These are phyloP conservation scores for Cryphonectria carpinicola DNA, from an alignment of 2,329 filamentous ascomycete species.

Conservation along the genomic window DNA sequence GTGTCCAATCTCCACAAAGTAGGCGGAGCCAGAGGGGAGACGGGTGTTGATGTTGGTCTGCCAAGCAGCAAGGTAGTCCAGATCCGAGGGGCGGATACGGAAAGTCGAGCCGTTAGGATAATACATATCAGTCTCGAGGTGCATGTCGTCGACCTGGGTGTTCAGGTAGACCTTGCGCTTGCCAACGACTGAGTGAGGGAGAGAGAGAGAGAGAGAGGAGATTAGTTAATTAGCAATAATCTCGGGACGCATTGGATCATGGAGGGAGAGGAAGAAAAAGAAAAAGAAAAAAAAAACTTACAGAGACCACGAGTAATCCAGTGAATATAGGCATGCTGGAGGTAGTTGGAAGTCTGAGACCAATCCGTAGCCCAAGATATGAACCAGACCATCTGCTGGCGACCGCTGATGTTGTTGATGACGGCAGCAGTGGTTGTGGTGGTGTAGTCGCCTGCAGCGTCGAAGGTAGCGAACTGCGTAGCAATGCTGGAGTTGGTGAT, in stretches of 20 bases:
- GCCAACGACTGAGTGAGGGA: conserved; percentile 50
- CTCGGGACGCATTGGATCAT: conserved; percentile 11
- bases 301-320: conserved; percentile 64
- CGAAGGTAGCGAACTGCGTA: conserved; percentile 59
- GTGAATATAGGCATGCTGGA: conserved; percentile 66
- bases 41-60: conserved; percentile 47
- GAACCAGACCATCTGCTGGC: conserved; percentile 67
- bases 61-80: conserved; percentile 51
- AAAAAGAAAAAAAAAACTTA: conserved; percentile 26
- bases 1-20: conserved; percentile 58
- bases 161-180: conserved; percentile 58
- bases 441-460: conserved; percentile 44
- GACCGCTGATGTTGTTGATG: conserved; percentile 60
- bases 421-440: conserved; percentile 56
- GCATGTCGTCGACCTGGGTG: conserved; percentile 67
- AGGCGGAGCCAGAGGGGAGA: conserved; percentile 55
- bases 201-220: not conserved
- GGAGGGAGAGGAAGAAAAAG: conserved; percentile 23
- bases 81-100: conserved; percentile 51
- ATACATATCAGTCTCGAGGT: conserved; percentile 57
- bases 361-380: conserved; percentile 51
- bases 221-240: conserved; percentile 7
- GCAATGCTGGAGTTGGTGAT: conserved; percentile 58
- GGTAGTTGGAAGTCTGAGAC: conserved; percentile 56
- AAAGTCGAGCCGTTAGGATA: conserved; percentile 51